Evolutionary conservation across 768 basidiomycete genomes (phyloP).

Genomic region (Ephemerocybe angulata): DNA sequence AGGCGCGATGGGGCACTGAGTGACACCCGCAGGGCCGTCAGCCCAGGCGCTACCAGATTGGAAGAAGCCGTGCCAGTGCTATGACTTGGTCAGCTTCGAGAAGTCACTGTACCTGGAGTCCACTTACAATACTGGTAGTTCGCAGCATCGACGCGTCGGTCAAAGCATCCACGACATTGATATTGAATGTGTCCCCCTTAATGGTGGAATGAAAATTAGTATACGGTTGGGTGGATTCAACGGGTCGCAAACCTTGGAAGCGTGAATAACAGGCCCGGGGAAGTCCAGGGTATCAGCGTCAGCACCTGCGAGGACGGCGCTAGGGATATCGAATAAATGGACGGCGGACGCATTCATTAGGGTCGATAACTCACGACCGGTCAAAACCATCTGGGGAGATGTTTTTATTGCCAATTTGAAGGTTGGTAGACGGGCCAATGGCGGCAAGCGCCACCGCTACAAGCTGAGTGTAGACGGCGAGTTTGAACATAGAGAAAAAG

Average conservation of each 20-base stretch:
- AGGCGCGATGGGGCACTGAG: conserved; percentile 29
- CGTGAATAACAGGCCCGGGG: conserved; percentile 9
- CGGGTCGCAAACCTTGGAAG: background rate
- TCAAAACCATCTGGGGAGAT: conserved; percentile 49
- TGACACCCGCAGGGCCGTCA: conserved; percentile 26
- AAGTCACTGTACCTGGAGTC: background rate
- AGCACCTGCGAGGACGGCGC: conserved; percentile 5
- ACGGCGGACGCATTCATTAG: background rate
- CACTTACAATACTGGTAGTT: conserved; percentile 24
- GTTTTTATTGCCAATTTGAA: conserved; percentile 37
- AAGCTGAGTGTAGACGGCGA: background rate
- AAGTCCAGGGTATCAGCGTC: background rate
- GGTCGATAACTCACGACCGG: conserved; percentile 17
- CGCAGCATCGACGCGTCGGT: conserved; percentile 34
- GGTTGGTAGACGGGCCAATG: conserved; percentile 25
- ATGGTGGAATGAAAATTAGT: background rate
- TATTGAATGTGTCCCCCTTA: conserved; percentile 21
- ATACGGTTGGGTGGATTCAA: background rate
- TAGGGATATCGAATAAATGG: background rate
- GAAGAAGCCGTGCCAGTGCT: conserved; percentile 24
- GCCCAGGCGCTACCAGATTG: conserved; percentile 19
- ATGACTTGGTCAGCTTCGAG: background rate
- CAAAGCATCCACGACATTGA: conserved; percentile 46
- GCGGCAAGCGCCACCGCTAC: conserved; percentile 15
- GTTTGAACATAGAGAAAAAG: background rate